phyloP scores from a whole-genome alignment of 2,329 filamentous ascomycete species.

The Diaporthe citrichinensis region DNA sequence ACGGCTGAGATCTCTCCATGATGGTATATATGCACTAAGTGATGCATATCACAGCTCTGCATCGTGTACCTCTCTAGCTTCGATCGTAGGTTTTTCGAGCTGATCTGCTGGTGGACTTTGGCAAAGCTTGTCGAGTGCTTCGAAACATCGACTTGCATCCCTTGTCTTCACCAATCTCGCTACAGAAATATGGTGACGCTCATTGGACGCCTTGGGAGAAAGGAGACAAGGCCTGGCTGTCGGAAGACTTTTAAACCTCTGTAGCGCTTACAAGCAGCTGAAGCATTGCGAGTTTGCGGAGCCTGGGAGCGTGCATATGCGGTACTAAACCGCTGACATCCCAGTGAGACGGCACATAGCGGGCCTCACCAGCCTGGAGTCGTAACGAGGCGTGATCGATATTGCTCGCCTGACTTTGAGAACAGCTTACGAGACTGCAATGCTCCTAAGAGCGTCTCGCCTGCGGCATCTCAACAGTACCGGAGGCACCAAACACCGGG shows the following conservation, averaged over 20 bases:
- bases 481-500: constrained; percentile 7
- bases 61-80: constrained; percentile 17
- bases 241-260: constrained; percentile 11
- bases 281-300: constrained; percentile 3
- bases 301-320: constrained; percentile 13
- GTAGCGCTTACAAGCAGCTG: constrained; percentile 26
- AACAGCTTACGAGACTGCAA: not conserved
- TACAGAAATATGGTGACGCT: constrained; percentile 11
- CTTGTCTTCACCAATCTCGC: constrained; percentile 28
- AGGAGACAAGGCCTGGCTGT: constrained; percentile 23
- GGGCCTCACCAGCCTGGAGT: not conserved
- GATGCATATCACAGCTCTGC: constrained; percentile 29
- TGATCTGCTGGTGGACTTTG: constrained; percentile 18
- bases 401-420: not conserved
- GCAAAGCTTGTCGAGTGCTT: constrained; percentile 19
- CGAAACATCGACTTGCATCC: constrained; percentile 29
- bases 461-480: not conserved
- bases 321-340: constrained; percentile 33
- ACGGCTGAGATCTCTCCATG: constrained; percentile 29
- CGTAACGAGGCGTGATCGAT: constrained; percentile 6
- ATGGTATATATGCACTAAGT: not conserved
- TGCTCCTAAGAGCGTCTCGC: not conserved
- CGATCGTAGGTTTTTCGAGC: constrained; percentile 2
- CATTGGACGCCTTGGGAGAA: constrained; percentile 24
- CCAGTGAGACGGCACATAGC: not conserved